These are phyloP conservation scores for Candida koratica DNA, from an alignment of 805 yeast genomes.

Conservation along the genomic window DNA sequence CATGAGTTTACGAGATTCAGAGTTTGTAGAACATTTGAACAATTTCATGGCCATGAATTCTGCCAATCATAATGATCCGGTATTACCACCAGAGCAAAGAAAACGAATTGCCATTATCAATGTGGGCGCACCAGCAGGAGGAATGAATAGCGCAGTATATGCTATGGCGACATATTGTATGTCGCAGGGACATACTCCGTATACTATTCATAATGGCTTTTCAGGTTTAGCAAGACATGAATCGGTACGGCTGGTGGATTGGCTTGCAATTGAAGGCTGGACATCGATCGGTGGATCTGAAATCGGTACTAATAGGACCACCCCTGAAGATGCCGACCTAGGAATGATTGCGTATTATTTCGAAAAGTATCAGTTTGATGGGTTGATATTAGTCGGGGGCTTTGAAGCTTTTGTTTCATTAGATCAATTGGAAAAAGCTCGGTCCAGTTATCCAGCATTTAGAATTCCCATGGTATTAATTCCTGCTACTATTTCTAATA, in stretches of 20 bases:
- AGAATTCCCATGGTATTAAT: slow-evolving; percentile 90
- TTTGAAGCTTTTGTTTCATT: slow-evolving; percentile 92
- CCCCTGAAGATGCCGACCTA: slow-evolving; percentile 73
- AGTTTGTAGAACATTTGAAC: slow-evolving; percentile 73
- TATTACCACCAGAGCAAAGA: slow-evolving; percentile 56
- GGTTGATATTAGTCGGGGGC: slow-evolving; percentile 89
- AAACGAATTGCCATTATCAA: slow-evolving; percentile 80
- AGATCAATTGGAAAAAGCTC: slow-evolving; percentile 73
- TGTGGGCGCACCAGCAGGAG: slow-evolving; percentile 98
- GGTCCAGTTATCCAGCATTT: slow-evolving; percentile 80
- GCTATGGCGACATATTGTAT: slow-evolving; percentile 89
- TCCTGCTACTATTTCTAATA: slow-evolving; percentile 95
- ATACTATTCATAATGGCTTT: slow-evolving; percentile 91
- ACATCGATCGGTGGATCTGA: slow-evolving; percentile 90
- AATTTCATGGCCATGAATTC: slow-evolving; percentile 70
- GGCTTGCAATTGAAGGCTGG: slow-evolving; percentile 91
- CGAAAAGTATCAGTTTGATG: slow-evolving; percentile 84
- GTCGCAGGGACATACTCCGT: slow-evolving; percentile 86
- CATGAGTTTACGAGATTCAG: slow-evolving; percentile 80
- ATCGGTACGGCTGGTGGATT: slow-evolving; percentile 64
- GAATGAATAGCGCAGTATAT: slow-evolving; percentile 86
- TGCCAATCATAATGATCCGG: slow-evolving; percentile 59
- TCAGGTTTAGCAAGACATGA: slow-evolving; percentile 89
- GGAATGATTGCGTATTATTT: slow-evolving; percentile 92
- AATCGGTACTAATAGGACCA: slow-evolving; percentile 89